Base-by-base conservation (phyloP, 495 filamentous ascomycete species). In the Daldinia childiae region DNA sequence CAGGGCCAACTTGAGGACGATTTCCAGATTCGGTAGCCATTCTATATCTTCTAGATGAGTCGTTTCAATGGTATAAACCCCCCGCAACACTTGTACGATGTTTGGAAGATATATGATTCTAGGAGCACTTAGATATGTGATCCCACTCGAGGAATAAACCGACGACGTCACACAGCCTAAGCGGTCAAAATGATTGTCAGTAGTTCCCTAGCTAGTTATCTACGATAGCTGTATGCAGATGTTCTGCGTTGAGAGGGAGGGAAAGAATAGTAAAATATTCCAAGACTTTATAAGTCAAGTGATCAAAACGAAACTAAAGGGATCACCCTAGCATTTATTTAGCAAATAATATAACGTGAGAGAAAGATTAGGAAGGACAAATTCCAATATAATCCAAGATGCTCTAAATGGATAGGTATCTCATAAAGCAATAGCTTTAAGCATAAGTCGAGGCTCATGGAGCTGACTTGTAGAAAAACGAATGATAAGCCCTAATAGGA, bases 1-100 rank as follows among this genome's bases (percentile, higher is more conserved):
- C 90, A 61, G 91, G 91, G 38, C 90, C 88, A 51, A 72, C 60
- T 58, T 77, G 63, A 63, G 70, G 73, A 54, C 74, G 67, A 60
- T 57, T 67, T 72, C 59, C 64, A 36, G 76, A 74, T 43, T 39
- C 61, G 55, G 76, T 71, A 59, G 71, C 71, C 71, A 73, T 73
- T 27, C 43, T 69, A 63, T 62, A 58, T 39, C 36, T 60, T 24
- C 15, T 36, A 21, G 30, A 27, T 39, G 41, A 32, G 26, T 54
- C 24, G 30, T n/a, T 34, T n/a, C 15, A 43, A 57, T 11, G 36
- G 19, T 45, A 45, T 58, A 30, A 62, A 6, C 19, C 32, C 36
- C 36, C 21, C 9, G 57, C 15, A 38, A 26, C 15, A 21, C 12
- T 71, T 57, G 29, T 62, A 57, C 4, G 19, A 9, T 50, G 54